Evolutionary conservation across 2,329 filamentous ascomycete genomes (phyloP), one percentile per base, ranked within the genome.

Genomic region (Pseudogymnoascus sp.): DNA sequence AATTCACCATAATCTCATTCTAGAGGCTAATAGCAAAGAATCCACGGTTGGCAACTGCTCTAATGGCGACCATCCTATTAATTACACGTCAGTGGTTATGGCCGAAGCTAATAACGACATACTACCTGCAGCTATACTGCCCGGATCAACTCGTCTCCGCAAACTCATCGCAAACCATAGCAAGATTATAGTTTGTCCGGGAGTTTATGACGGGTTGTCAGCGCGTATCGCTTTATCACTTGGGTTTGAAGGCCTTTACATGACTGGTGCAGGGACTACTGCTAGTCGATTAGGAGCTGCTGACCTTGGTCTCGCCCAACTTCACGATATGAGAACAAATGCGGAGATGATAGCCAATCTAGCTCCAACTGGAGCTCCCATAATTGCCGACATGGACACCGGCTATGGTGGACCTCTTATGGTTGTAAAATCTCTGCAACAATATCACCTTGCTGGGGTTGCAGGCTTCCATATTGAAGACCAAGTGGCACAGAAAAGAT

Each of bases 191-290:
- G 78, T 87, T 2, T 85, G 82, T 61, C 86, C 86, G 0, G 86
- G 87, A 33, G 86, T 89, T 2, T 88, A 88, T 70, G 87, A 90
- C 77, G 87, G 87, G 11, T 80, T 88, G 62, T 85, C 84, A 2
- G 85, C 87, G 0, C 78, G 86, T 0, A 81, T 89, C 63, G 85
- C 86, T 1, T 77, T 88, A 22, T 76, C 79, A 43, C 77, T 83
- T n/a, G 86, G 85, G 4, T 88, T 88, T 64, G 81, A 88, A 56
- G 81, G 79, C 63, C 72, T 89, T 40, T 89, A 89, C 75, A 89
- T 89, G 86, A 85, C 87, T 74, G 50, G 77, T 65, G 79, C 79
- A 11, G 81, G 81, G 14, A 82, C 79, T 1, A 76, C 76, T 5
- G 78, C 77, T 61, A 80, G 78, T 1, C 72, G 75, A 6, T 75